Percentiles rank a stretch among this genome's conserved stretches.
These are phyloP conservation scores for Kwoniella dejecticola DNA, from an alignment of 768 basidiomycete genomes.

Conservation along the genomic window DNA sequence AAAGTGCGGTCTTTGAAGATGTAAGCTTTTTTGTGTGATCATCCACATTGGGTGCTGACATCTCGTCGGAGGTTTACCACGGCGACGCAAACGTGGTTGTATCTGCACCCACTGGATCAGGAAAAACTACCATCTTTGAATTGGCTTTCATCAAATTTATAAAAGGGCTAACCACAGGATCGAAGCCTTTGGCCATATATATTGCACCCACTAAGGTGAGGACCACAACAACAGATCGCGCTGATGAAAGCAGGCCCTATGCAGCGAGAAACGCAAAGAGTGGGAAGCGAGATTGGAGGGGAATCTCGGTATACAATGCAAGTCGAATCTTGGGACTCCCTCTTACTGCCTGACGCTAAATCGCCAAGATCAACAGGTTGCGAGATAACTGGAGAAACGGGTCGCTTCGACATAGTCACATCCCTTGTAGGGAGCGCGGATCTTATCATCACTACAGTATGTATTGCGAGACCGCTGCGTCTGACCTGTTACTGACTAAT, in stretches of 20 bases:
- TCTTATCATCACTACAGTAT: too few relatives aligned
- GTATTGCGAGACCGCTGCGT: too few relatives aligned
- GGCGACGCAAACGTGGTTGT: constrained; percentile 56
- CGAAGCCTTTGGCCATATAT: constrained; percentile 62
- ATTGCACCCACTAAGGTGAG: constrained; percentile 86
- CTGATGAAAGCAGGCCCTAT: constrained; percentile 67
- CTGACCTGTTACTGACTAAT: not conserved
- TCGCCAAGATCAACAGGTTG: too few relatives aligned
- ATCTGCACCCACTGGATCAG: constrained; percentile 86
- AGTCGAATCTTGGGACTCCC: too few relatives aligned
- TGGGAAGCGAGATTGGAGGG: constrained; percentile 79
- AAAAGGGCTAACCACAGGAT: not conserved
- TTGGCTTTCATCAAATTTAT: constrained; percentile 75
- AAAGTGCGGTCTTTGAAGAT: constrained; percentile 76
- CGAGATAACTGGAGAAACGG: too few relatives aligned
- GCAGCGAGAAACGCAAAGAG: constrained; percentile 77
- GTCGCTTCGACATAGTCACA: too few relatives aligned
- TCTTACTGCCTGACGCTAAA: too few relatives aligned
- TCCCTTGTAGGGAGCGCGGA: too few relatives aligned
- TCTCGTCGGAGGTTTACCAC: constrained; percentile 44
- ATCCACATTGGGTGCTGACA: not conserved
- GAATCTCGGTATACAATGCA: constrained; percentile 70
- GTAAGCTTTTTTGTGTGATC: constrained; percentile 61
- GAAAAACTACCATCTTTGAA: constrained; percentile 95
- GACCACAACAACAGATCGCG: not conserved